phyloP scores from a whole-genome alignment of 768 basidiomycete genomes.

The Nevesoporus exiguus region DNA sequence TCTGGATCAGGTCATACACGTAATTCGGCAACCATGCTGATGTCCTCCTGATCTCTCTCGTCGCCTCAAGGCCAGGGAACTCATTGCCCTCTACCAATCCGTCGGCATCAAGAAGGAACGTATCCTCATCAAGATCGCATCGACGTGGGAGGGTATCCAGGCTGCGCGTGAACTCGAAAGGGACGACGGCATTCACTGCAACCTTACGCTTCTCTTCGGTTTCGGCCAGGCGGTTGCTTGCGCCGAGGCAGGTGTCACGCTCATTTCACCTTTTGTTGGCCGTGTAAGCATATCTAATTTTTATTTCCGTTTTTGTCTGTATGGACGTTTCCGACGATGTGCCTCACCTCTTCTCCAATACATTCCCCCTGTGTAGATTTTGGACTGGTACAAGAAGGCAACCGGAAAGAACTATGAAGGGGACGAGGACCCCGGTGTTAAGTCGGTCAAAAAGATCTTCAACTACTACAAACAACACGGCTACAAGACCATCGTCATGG shows the following conservation, averaged over 20 bases:
- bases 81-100: slow-evolving; percentile 94
- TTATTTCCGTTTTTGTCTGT: slow-evolving; percentile 14
- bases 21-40: slow-evolving; percentile 19
- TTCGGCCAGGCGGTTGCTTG: slow-evolving; percentile 99
- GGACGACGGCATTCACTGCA: slow-evolving; percentile 95
- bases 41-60: slow-evolving; percentile 6
- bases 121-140: slow-evolving; percentile 98
- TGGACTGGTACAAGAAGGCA: slow-evolving; percentile 98
- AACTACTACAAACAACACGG: slow-evolving; percentile 99
- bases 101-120: slow-evolving; percentile 92
- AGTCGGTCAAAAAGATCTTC: slow-evolving; percentile 95
- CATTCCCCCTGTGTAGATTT: slow-evolving; percentile 55
- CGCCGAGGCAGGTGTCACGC: slow-evolving; percentile 95
- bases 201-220: slow-evolving; percentile 97
- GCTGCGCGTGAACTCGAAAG: slow-evolving; percentile 94
- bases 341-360: slow-evolving; percentile 4
- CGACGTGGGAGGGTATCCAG: slow-evolving; percentile 99
- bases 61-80: slow-evolving; percentile 59
- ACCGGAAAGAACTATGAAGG: slow-evolving; percentile 87
- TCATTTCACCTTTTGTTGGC: slow-evolving; percentile 99
- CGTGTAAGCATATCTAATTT: slow-evolving; percentile 53
- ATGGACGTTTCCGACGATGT: slow-evolving; percentile 12
- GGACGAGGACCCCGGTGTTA: slow-evolving; percentile 92
- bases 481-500: slow-evolving; percentile 99
- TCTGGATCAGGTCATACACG: slow-evolving; percentile 17